phyloP scores from a whole-genome alignment of 768 basidiomycete species.

The Boletus subparvulus region DNA sequence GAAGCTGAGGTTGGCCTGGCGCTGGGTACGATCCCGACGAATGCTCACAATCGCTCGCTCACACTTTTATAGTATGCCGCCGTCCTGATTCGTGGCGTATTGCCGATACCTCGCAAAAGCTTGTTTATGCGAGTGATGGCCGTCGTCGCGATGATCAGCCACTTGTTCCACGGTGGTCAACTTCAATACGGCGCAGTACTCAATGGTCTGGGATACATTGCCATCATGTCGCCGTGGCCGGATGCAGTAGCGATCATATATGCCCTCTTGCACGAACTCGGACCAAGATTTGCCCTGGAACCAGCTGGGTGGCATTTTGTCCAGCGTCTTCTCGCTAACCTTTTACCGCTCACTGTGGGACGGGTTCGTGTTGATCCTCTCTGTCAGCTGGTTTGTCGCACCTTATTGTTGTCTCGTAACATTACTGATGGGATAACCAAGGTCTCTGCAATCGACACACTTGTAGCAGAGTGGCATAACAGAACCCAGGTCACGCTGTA shows the following conservation, averaged over 20 bases:
- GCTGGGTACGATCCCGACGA: conserved; percentile 11
- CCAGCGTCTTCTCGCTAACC: conserved; percentile 9
- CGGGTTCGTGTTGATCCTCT: conserved; percentile 9
- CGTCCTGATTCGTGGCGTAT: background rate
- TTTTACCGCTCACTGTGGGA: conserved; percentile 1
- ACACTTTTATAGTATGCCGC: conserved; percentile 12
- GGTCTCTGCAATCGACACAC: conserved; percentile 12
- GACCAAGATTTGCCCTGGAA: conserved; percentile 14
- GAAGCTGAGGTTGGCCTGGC: conserved; percentile 14
- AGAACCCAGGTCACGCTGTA: conserved; percentile 4
- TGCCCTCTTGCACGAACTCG: conserved; percentile 16
- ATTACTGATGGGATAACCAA: conserved; percentile 7
- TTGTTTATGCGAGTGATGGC: conserved; percentile 17
- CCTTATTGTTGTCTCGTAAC: background rate
- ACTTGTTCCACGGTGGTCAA: conserved; percentile 14
- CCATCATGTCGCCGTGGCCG: conserved; percentile 12
- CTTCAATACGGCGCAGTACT: conserved; percentile 9
- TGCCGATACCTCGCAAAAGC: conserved; percentile 3
- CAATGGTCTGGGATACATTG: conserved; percentile 7
- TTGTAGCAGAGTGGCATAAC: conserved; percentile 9
- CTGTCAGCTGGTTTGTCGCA: conserved; percentile 16
- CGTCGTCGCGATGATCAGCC: conserved; percentile 12
- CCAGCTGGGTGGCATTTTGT: conserved; percentile 13
- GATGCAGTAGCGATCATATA: conserved; percentile 20
- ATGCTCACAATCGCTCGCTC: background rate